A percentile compares a stretch with the other conserved stretches of the same genome.
phyloP scores from a whole-genome alignment of 2,329 filamentous ascomycete genomes.

The Phialophora expanda region DNA sequence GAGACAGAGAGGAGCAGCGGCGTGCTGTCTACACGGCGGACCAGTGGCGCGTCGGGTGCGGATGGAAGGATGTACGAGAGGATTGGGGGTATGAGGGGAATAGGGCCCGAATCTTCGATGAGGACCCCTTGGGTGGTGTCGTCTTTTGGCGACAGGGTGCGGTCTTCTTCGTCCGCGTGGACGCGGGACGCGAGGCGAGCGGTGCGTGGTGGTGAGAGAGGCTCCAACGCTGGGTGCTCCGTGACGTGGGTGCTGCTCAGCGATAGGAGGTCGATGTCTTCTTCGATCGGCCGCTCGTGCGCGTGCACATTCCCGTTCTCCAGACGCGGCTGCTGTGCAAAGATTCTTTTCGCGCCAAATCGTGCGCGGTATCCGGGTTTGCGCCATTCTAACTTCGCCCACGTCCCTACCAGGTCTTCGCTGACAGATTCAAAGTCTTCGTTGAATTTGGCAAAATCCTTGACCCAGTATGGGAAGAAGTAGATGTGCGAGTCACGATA shows the following conservation, averaged over 20 bases:
- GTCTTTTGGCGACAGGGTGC: conserved; percentile 32
- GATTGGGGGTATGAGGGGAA: conserved; percentile 37
- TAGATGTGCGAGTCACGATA: conserved; percentile 94
- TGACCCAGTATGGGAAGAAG: conserved; percentile 88
- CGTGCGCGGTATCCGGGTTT: conserved; percentile 44
- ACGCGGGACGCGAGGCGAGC: conserved; percentile 45
- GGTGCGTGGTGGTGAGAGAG: conserved; percentile 26
- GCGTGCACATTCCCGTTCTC: conserved; percentile 39
- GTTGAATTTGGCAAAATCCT: conserved; percentile 80
- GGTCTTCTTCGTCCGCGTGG: conserved; percentile 32
- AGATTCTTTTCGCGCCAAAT: conserved; percentile 55
- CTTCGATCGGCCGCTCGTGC: conserved; percentile 52
- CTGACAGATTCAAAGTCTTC: conserved; percentile 84
- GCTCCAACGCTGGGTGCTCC: conserved; percentile 29
- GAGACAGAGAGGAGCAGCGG: conserved; percentile 81
- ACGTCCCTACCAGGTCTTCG: conserved; percentile 92
- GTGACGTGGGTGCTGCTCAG: conserved; percentile 60
- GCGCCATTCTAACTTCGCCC: conserved; percentile 95
- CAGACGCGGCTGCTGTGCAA: conserved; percentile 45
- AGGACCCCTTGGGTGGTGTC: conserved; percentile 23
- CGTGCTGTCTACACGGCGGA: conserved; percentile 87
- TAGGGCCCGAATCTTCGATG: conserved; percentile 28
- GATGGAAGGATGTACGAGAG: conserved; percentile 62
- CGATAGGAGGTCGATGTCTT: conserved; percentile 60
- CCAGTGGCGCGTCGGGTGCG: conserved; percentile 63